A percentile compares a stretch with the other conserved stretches of the same genome.
These are phyloP conservation scores for Tetradesmus obliquus DNA, from an alignment of 139 green algal species.

Conservation along the genomic window DNA sequence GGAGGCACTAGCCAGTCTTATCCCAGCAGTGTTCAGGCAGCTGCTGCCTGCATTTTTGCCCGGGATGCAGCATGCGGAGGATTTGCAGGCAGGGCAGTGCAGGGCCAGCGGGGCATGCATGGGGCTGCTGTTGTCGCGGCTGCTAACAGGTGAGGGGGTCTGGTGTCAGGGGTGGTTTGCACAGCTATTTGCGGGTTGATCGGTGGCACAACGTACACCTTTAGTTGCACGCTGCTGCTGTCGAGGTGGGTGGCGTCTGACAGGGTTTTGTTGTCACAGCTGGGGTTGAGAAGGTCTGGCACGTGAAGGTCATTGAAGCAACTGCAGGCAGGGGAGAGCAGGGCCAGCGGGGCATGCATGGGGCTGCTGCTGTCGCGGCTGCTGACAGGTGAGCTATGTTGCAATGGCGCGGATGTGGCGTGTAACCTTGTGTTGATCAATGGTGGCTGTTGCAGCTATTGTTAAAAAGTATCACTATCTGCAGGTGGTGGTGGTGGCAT, in stretches of 20 bases:
- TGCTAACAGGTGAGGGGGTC: not conserved
- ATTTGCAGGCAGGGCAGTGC: not conserved
- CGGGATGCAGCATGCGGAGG: not conserved
- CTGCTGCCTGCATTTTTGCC: not conserved
- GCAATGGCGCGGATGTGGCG: not conserved
- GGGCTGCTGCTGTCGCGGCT: not conserved
- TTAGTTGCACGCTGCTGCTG: not conserved
- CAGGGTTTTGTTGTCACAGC: not conserved
- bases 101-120: not conserved
- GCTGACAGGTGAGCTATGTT: not conserved
- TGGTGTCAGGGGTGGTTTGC: no score
- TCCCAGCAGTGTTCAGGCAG: not conserved
- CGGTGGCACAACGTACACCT: no score
- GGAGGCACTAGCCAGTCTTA: no score
- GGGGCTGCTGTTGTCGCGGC: not conserved
- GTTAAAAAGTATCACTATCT: not conserved
- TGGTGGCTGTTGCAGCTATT: no score
- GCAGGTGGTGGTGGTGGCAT: not conserved
- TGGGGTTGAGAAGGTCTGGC: not conserved
- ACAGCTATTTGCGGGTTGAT: no score
- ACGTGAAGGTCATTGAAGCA: not conserved
- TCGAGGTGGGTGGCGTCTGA: not conserved
- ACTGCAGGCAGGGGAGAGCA: not conserved
- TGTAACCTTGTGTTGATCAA: not conserved
- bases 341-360: not conserved